Evolutionary conservation across 192 early-diverging fungal genomes (phyloP).

Genomic region (Coemansia sp.): DNA sequence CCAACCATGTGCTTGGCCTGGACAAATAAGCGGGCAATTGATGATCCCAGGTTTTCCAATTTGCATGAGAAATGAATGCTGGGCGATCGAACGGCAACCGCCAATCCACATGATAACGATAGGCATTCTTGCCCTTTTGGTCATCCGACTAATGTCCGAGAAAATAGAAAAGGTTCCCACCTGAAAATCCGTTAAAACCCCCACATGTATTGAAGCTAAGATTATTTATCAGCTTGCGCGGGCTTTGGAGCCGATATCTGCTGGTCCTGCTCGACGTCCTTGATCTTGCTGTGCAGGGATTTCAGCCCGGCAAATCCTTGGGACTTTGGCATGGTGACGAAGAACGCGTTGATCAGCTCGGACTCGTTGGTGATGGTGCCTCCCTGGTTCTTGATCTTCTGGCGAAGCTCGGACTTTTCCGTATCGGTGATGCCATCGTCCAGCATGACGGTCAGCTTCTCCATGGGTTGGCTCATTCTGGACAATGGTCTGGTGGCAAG

Average conservation of each 20-base stretch:
- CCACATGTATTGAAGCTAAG: too few relatives aligned
- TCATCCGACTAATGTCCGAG: too few relatives aligned
- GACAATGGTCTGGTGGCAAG: not conserved
- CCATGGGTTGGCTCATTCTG: not conserved
- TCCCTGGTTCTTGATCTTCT: slow-evolving; percentile 2
- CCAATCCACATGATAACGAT: too few relatives aligned
- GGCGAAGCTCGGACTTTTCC: not conserved
- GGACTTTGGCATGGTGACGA: slow-evolving; percentile 13
- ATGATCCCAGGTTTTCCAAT: too few relatives aligned
- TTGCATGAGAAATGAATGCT: too few relatives aligned
- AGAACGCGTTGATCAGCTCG: slow-evolving; percentile 7
- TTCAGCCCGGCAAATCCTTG: not conserved
- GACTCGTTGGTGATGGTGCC: not conserved
- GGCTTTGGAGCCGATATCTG: not conserved
- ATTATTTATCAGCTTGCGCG: too few relatives aligned
- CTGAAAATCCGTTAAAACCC: too few relatives aligned
- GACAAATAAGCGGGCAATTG: too few relatives aligned
- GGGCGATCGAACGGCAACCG: too few relatives aligned
- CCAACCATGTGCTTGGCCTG: too few relatives aligned
- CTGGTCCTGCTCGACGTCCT: slow-evolving; percentile 5
- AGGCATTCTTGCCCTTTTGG: too few relatives aligned
- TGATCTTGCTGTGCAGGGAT: slow-evolving; percentile 2
- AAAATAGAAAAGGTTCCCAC: too few relatives aligned
- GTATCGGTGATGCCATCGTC: not conserved
- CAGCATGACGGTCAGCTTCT: not conserved